Base-by-base conservation (phyloP, 2,329 filamentous ascomycete species). In the Nemania serpens region DNA sequence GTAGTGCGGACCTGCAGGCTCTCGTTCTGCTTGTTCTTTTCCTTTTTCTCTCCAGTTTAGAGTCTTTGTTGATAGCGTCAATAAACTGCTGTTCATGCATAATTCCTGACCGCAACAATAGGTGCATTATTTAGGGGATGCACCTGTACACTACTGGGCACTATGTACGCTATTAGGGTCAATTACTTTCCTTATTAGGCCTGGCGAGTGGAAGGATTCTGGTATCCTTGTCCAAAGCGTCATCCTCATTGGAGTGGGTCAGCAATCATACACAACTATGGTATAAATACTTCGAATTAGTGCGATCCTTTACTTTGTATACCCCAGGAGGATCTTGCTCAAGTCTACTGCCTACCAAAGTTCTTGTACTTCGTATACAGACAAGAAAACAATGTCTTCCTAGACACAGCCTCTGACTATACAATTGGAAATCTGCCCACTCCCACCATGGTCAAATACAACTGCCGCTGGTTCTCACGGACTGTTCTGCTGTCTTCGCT, bases 361-460 rank as follows among this genome's bases (percentile, higher is more conserved):
- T 55, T 55, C 20, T 45, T 55, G 29, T 37, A 54, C n/a, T 55
- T 55, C 37, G 37, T 53, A 39, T 37, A 33, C 53, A 22, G 45
- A 55, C 46, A 43, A 50, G 20, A 57, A 34, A 50, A 51, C 15
- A 57, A 50, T 57, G 46, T 43, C 55, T 45, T 56, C 46, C 55
- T 50, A 43, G 22, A 51, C 46, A 51, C 37, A 42, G 7, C 47
- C n/a, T 50, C 29, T 45, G 46, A 57, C 18, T 57, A 22, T 51
- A 34, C 46, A 43, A 50, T 36, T 50, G 17, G 46, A 50, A 43
- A 50, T 43, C 22, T 51, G 55, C 45, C 46, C 46, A 36, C 37
- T 51, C 46, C 41, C 55, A 57, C 46, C 46, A 57, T 57, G 55
- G 37, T 57, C 55, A 57, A 43, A 49, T 50, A 57, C 55, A 51